Base-by-base conservation (phyloP, 257 asterid genomes). In the Solanum chilense region DNA sequence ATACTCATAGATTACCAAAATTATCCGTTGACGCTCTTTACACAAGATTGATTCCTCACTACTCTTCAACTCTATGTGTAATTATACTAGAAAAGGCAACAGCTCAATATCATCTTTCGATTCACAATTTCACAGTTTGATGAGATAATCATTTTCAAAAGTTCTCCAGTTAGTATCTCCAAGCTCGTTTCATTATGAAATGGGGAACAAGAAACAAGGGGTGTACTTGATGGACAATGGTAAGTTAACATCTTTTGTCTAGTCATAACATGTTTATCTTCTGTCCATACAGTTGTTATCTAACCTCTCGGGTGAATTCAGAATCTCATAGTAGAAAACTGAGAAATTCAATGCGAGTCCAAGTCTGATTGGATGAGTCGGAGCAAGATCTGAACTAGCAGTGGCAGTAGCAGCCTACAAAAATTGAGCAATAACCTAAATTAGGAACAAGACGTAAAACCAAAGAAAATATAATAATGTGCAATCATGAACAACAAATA, bases 361-460 rank as follows among this genome's bases (percentile, higher is more conserved):
- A 87, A 95, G 97, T 64, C 95, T 91, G 87, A 93, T 95, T 42
- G 98, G 97, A 91, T 95, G 96, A 45, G 96, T 95, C 27, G 97
- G 96, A 47, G 96, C 88, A 85, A 95, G 96, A 88, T 94, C 96
- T 8, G 95, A 64, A 69, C 91, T 85, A 86, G 96, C 98, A 82
- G 95, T 82, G 80, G 88, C 91, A 77, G 95, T 92, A 75, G 97
- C 97, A 90, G 97, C 97, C 98, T 95, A 91, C 81, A 92, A 88
- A 64, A 80, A 39, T 86, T 62, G 87, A 80, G 37, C 69, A 81
- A 49, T 16, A 11, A 47, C 29, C 12, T 29, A 42, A 7, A 49
- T 81, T 29, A 49, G 23, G 69, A 31, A 47, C 21, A 45, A 80
- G 18, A 80, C 27, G 27, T 27, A 80, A 33, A 45, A 80, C 68